Evolutionary conservation across 768 basidiomycete species (phyloP).

Genomic region (Psilocybe subaeruginosa): DNA sequence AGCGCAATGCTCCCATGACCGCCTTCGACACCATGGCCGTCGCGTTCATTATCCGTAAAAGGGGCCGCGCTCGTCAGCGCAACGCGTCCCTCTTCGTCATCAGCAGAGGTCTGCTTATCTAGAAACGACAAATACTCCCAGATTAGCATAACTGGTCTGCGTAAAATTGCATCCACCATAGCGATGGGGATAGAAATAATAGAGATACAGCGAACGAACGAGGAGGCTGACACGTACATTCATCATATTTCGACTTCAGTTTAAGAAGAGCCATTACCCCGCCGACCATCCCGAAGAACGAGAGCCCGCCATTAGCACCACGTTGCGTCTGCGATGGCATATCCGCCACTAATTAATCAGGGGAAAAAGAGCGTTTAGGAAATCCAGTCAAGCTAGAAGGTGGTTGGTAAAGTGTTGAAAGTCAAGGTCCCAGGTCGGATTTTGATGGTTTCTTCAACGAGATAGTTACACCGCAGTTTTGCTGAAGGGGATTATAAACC

Average conservation of each 20-base stretch:
- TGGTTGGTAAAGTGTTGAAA: neutral
- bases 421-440: neutral
- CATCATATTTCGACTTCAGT: conserved; percentile 48
- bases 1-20: conserved; percentile 34
- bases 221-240: conserved; percentile 37
- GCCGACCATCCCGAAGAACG: conserved; percentile 47
- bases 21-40: conserved; percentile 17
- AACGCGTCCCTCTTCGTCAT: conserved; percentile 44
- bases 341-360: neutral
- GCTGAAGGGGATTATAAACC: neutral
- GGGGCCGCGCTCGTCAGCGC: conserved; percentile 25
- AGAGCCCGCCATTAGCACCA: conserved; percentile 13
- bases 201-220: no score
- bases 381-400: neutral
- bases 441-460: neutral
- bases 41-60: neutral
- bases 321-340: conserved; percentile 14
- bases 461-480: neutral
- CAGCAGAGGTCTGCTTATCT: conserved; percentile 47
- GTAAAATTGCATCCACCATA: neutral
- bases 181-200: neutral
- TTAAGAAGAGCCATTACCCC: conserved; percentile 48
- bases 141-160: neutral
- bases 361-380: neutral
- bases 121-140: neutral